Evolutionary conservation across 2,329 filamentous ascomycete genomes (phyloP), one percentile per base, ranked within the genome.

Genomic region (Orbilia brochopaga): DNA sequence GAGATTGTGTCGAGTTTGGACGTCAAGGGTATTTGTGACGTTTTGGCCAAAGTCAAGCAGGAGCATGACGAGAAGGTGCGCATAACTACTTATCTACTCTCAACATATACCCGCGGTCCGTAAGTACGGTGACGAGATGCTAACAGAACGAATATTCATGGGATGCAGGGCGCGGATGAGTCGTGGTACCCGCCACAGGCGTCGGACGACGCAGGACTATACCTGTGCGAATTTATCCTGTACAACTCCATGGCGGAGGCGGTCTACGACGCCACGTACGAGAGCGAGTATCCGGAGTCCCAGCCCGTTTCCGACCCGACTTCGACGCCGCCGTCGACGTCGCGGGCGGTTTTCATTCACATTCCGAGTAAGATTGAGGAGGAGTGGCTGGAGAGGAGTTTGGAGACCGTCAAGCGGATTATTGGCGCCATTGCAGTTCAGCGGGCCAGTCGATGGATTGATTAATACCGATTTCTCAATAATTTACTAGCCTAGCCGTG

Each of bases 391-490:
- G 60, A 60, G n/a, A 60, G 35, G 15, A 61, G 60, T 10, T 40
- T 37, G 6, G 67, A 72, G 50, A 64, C 67, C 6, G 67, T 72
- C 0, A 65, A 52, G 60, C 57, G 67, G 27, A 72, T 72, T n/a
- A 72, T 72, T 48, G 67, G 67, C 2, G 67, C 67, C 19, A 72
- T 72, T 50, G 67, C 67, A 2, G 67, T 72, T 35, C 67, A 65
- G 40, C 32, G 67, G 13, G 48, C 64, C 11, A 48, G 56, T 6
- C 35, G 35, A 5, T 55, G 52, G 21, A 15, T 42, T 44, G 53
- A n/a, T 8, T 8, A 8, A 8, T 40, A 8, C n/a, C n/a, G 37
- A 40, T 40, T 40, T n/a, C 8, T 8, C 37, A 40, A 8, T 40
- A 8, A 40, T 40, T 8, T n/a, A 40, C n/a, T n/a, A 40, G 8